Conservation (phyloP, 345 rosid species). For the Gossypium australe region DNA sequence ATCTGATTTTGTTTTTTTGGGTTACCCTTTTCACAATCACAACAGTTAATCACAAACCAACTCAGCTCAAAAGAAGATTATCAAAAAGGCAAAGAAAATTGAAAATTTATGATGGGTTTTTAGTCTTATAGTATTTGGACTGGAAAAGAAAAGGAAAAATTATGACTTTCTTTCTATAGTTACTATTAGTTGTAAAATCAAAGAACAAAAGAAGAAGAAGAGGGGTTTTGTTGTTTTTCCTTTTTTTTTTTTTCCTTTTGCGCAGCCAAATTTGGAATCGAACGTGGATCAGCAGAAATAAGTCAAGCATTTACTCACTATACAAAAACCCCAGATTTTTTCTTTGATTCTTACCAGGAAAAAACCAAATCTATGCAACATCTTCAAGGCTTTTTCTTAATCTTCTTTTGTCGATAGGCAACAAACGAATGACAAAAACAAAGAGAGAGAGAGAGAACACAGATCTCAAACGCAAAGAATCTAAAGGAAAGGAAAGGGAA, state of each 20-base stretch:
- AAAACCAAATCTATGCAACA: neutral
- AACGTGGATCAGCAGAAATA: conserved; percentile 29
- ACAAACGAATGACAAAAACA: neutral
- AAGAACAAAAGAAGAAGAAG: neutral
- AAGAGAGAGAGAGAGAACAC: neutral
- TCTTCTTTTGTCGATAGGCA: no score
- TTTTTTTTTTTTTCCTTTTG: conserved; percentile 18
- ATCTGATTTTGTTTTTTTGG: neutral
- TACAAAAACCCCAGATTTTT: neutral
- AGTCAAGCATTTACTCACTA: conserved; percentile 22
- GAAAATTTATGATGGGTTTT: neutral
- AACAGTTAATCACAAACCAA: conserved; percentile 1
- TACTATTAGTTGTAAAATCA: neutral
- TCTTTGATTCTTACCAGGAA: conserved; percentile 16
- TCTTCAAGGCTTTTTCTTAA: neutral
- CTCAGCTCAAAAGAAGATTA: neutral
- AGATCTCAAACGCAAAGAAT: neutral
- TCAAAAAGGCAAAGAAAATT: neutral
- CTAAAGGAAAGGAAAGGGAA: no score
- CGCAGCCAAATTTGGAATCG: conserved; percentile 42
- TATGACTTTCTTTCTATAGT: neutral
- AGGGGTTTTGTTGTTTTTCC: conserved; percentile 11
- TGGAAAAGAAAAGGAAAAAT: neutral
- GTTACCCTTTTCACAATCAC: neutral
- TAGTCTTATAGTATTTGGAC: neutral